Percentiles rank a stretch among this genome's conserved stretches.
phyloP scores from a whole-genome alignment of 1,284 basidiomycete species.

The Leccinum pallidistipes region DNA sequence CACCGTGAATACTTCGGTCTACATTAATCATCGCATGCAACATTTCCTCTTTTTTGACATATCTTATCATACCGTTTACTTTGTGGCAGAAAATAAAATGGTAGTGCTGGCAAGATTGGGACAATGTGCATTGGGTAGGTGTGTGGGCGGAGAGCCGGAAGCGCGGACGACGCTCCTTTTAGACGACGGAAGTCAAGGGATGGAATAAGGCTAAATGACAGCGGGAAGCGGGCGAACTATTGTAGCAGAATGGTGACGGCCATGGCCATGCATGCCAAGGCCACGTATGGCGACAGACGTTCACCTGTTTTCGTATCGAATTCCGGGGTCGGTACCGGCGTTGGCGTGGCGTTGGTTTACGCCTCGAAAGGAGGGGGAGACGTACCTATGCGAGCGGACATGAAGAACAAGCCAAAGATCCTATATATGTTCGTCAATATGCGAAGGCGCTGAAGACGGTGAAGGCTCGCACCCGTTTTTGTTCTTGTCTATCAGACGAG shows the following conservation, averaged over 20 bases:
- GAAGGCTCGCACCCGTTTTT: constrained; percentile 78
- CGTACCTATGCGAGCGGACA: constrained; percentile 88
- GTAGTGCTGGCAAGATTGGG: not conserved
- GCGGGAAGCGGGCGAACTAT: constrained; percentile 22
- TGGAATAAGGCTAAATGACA: not conserved
- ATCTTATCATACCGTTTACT: not conserved
- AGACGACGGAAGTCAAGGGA: not conserved
- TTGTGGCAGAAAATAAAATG: not conserved
- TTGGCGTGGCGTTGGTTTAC: not conserved
- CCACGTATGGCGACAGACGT: constrained; percentile 81
- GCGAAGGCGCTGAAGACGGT: not conserved
- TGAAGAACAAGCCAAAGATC: constrained; percentile 90
- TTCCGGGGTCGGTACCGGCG: not conserved
- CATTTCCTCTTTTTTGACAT: not conserved
- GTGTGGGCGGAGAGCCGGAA: not conserved
- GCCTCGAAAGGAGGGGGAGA: constrained; percentile 4
- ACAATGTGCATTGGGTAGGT: not conserved
- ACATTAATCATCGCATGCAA: not conserved
- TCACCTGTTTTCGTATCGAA: constrained; percentile 52
- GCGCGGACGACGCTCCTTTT: not conserved
- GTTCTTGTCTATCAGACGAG: constrained; percentile 89
- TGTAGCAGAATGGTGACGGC: constrained; percentile 59
- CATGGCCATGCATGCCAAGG: constrained; percentile 80
- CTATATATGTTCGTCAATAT: constrained; percentile 40
- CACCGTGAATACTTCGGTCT: not conserved